Evolutionary conservation across 768 basidiomycete genomes (phyloP).

Genomic region (Agrocybe chaxingu): DNA sequence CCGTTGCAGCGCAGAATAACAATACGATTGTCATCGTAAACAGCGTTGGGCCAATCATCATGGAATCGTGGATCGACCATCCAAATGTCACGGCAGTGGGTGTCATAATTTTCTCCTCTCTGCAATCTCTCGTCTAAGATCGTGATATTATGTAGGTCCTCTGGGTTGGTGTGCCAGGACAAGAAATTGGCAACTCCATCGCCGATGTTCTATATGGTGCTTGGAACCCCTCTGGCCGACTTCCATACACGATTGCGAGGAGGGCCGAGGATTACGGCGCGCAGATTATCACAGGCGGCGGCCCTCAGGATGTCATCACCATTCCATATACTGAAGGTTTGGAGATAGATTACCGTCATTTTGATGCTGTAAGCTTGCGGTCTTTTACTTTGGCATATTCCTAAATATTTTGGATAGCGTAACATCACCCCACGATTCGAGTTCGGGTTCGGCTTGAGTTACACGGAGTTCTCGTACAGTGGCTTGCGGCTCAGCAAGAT

Average conservation of each 20-base stretch:
- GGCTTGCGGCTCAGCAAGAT: constrained; percentile 46
- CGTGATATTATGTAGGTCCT: constrained; percentile 31
- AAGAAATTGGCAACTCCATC: constrained; percentile 65
- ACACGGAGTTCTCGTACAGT: constrained; percentile 74
- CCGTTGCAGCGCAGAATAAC: constrained; percentile 59
- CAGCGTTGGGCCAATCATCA: constrained; percentile 51
- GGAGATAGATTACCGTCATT: constrained; percentile 66
- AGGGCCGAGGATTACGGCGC: constrained; percentile 53
- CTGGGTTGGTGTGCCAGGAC: constrained; percentile 64
- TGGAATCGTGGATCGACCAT: constrained; percentile 65
- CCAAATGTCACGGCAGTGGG: constrained; percentile 64
- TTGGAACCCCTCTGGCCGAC: constrained; percentile 62
- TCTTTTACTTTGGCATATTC: background rate
- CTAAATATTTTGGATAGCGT: constrained; percentile 32
- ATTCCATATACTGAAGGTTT: constrained; percentile 59
- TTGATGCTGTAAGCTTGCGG: constrained; percentile 48
- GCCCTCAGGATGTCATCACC: constrained; percentile 32
- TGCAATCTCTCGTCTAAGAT: constrained; percentile 11
- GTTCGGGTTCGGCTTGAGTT: constrained; percentile 86
- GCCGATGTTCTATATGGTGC: constrained; percentile 65
- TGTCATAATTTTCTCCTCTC: constrained; percentile 18
- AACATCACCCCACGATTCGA: constrained; percentile 76
- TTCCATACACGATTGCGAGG: constrained; percentile 75
- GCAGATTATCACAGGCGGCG: constrained; percentile 35
- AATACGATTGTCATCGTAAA: constrained; percentile 71